Percentiles rank a stretch among this genome's conserved stretches.
phyloP scores from a whole-genome alignment of 1,284 basidiomycete genomes.

The Mrakiaceae sp. region DNA sequence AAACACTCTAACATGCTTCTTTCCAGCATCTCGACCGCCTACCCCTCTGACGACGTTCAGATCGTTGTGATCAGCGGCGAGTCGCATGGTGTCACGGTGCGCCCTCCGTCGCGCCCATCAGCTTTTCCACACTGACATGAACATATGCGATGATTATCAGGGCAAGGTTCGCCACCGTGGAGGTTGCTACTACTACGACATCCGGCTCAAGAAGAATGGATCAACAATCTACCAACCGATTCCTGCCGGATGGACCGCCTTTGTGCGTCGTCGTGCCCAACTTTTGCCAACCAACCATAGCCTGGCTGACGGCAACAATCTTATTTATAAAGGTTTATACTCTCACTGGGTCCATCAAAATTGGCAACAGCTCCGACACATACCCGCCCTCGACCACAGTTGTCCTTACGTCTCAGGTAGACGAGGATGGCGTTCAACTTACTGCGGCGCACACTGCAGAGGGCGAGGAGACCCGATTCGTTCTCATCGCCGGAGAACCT shows the following conservation, averaged over 20 bases:
- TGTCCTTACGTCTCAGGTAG: constrained; percentile 36
- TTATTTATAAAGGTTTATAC: constrained; percentile 30
- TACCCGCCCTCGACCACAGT: constrained; percentile 41
- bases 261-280: constrained; percentile 42
- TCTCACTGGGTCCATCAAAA: constrained; percentile 50
- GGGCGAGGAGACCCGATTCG: constrained; percentile 53
- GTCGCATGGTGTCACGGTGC: constrained; percentile 55
- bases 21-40: constrained; percentile 55
- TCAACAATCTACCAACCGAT: constrained; percentile 70
- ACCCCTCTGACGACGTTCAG: constrained; percentile 58
- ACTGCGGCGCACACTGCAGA: constrained; percentile 36
- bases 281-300: no score
- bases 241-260: constrained; percentile 71
- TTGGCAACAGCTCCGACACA: constrained; percentile 37
- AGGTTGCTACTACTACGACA: constrained; percentile 87
- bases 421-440: constrained; percentile 32
- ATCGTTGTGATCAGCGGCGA: constrained; percentile 83
- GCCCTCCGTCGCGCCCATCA: not conserved
- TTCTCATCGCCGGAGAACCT: constrained; percentile 76
- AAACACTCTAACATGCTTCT: constrained; percentile 7
- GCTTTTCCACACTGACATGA: not conserved
- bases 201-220: constrained; percentile 54
- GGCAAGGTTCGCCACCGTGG: constrained; percentile 82
- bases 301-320: no score
- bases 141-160: constrained; percentile 24